Evolutionary conservation across 345 rosid genomes (phyloP).

Genomic region (Acer saccharum): DNA sequence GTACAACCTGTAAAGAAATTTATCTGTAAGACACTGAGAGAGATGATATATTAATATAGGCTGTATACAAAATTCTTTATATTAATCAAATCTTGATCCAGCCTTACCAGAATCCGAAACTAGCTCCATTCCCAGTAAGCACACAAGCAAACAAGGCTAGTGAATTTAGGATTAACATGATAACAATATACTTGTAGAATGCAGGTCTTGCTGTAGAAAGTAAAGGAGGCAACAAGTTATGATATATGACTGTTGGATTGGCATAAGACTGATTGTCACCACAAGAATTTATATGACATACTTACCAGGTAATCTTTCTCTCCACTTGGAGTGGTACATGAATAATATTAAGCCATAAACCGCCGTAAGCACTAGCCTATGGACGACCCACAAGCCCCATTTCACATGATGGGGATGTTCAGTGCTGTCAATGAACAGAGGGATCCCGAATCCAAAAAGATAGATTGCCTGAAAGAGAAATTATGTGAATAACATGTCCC

Average conservation of each 20-base stretch:
- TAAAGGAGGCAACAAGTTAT: conserved; percentile 20
- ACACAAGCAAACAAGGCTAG: conserved; percentile 64
- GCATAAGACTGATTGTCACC: neutral
- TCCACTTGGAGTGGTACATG: conserved; percentile 86
- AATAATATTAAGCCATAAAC: conserved; percentile 66
- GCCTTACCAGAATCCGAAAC: conserved; percentile 80
- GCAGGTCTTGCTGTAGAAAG: conserved; percentile 81
- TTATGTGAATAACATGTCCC: conserved; percentile 9
- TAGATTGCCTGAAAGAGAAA: conserved; percentile 59
- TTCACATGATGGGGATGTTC: conserved; percentile 56
- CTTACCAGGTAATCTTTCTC: conserved; percentile 84
- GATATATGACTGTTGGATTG: neutral
- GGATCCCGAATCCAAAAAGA: conserved; percentile 74
- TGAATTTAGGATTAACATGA: conserved; percentile 70
- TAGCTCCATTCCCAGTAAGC: conserved; percentile 58
- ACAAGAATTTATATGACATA: neutral
- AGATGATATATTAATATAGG: neutral
- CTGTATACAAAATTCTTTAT: neutral
- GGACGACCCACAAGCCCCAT: conserved; percentile 85
- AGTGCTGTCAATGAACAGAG: conserved; percentile 64
- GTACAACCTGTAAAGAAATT: conserved; percentile 65
- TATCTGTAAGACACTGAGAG: neutral
- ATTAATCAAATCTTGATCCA: neutral
- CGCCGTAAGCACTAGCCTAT: conserved; percentile 75
- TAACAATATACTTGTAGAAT: conserved; percentile 68